Percentiles rank a stretch among this genome's conserved stretches.
phyloP scores from a whole-genome alignment of 441 rosid species.

The Gossypium davidsonii region DNA sequence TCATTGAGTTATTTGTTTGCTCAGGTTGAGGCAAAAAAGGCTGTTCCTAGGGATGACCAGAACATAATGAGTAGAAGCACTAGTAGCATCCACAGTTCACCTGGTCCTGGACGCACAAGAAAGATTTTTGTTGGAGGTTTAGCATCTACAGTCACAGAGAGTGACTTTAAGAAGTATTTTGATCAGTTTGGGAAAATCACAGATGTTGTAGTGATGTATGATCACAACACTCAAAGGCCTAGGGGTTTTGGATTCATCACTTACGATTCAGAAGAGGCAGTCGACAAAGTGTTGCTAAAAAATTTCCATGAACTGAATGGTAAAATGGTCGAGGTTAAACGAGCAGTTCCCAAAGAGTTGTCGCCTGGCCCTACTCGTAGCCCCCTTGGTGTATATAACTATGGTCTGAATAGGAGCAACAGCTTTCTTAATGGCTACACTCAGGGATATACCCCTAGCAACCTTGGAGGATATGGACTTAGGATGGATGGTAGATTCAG shows the following conservation, averaged over 20 bases:
- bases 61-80: conserved; percentile 42
- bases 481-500: conserved; percentile 87
- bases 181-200: conserved; percentile 85
- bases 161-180: conserved; percentile 79
- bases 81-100: conserved; percentile 73
- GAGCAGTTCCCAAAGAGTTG: conserved; percentile 55
- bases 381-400: conserved; percentile 72
- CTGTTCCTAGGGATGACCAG: conserved; percentile 95
- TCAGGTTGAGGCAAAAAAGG: conserved; percentile 94
- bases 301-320: no score
- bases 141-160: conserved; percentile 87
- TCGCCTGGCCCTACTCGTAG: conserved; percentile 81
- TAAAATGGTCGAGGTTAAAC: no score
- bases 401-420: conserved; percentile 62
- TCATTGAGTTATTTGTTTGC: conserved; percentile 3
- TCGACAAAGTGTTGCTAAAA: no score
- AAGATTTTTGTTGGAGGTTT: conserved; percentile 96
- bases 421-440: conserved; percentile 34
- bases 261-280: no score
- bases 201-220: conserved; percentile 88
- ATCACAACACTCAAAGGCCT: no score
- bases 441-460: conserved; percentile 52
- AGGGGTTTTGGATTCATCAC: no score
- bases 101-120: conserved; percentile 73
- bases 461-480: conserved; percentile 74